Evolutionary conservation across 1,139 yeast genomes (phyloP).

Genomic region (Keqinozyma sinolaborantium): DNA sequence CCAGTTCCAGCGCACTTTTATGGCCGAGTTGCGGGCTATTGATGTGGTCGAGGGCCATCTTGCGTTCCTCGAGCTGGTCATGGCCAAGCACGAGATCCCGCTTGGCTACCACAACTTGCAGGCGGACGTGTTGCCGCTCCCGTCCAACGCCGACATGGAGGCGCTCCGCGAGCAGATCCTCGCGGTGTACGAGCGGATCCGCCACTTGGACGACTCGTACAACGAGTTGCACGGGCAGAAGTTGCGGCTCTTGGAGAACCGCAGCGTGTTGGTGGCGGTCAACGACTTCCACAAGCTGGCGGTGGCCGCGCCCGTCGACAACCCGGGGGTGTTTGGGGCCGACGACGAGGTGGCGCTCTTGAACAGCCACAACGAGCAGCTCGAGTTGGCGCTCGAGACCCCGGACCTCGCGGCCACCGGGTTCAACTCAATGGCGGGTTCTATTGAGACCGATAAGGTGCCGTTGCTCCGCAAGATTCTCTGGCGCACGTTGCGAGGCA

Average conservation of each 20-base stretch:
- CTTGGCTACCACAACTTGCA: conserved; percentile 20
- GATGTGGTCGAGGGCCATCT: conserved; percentile 31
- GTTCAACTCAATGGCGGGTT: conserved; percentile 48
- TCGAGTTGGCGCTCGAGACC: conserved; percentile 26
- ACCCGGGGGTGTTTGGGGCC: conserved; percentile 11
- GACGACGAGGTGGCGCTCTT: conserved; percentile 34
- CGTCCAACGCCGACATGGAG: conserved; percentile 30
- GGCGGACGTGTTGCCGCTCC: conserved; percentile 26
- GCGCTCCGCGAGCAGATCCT: conserved; percentile 18
- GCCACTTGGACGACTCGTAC: conserved; percentile 32
- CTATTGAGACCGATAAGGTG: conserved; percentile 41
- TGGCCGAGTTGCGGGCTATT: conserved; percentile 67
- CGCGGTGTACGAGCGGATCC: conserved; percentile 23
- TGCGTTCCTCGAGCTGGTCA: conserved; percentile 25
- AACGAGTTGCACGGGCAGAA: conserved; percentile 18
- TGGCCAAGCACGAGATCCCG: conserved; percentile 29
- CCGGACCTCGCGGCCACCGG: conserved; percentile 44
- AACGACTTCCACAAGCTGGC: conserved; percentile 24
- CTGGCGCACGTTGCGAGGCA: conserved; percentile 56
- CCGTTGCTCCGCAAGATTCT: conserved; percentile 48
- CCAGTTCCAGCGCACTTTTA: conserved; percentile 84
- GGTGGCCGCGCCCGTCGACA: conserved; percentile 6
- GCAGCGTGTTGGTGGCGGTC: conserved; percentile 28
- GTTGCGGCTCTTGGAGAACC: conserved; percentile 27
- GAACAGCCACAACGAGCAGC: conserved; percentile 18